A percentile compares a stretch with the other conserved stretches of the same genome.
These are phyloP conservation scores for Holtermannia corniformis DNA, from an alignment of 768 basidiomycete genomes.

Conservation along the genomic window DNA sequence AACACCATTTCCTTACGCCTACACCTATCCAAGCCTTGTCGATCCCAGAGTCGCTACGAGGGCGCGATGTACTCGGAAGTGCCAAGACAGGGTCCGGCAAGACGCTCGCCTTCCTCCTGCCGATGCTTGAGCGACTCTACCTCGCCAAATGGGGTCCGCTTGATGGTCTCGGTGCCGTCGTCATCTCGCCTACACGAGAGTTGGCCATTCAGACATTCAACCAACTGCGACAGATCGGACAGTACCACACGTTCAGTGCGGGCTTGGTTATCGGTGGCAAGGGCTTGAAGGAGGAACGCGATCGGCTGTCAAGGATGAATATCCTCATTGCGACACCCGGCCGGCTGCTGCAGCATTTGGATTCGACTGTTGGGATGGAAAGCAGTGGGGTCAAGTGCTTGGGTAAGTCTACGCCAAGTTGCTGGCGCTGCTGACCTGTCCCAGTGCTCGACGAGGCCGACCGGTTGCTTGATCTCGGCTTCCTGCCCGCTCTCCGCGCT, in stretches of 20 bases:
- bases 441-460: conserved; percentile 94
- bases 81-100: conserved; percentile 66
- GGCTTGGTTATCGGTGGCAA: conserved; percentile 95
- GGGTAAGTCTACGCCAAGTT: conserved; percentile 47
- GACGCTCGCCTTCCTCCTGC: conserved; percentile 63
- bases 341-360: conserved; percentile 90
- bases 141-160: conserved; percentile 61
- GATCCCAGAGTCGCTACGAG: conserved; percentile 54
- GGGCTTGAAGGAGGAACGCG: conserved; percentile 82
- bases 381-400: conserved; percentile 82
- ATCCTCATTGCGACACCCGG: conserved; percentile 98
- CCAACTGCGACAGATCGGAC: conserved; percentile 84
- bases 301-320: conserved; percentile 85
- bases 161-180: conserved; percentile 72
- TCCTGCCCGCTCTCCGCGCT: conserved; percentile 75
- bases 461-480: conserved; percentile 93
- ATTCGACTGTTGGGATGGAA: conserved; percentile 93
- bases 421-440: too few species aligned
- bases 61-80: conserved; percentile 59
- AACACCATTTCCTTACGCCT: conserved; percentile 74
- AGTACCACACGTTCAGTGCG: conserved; percentile 82
- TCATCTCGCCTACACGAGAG: conserved; percentile 90
- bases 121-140: conserved; percentile 57
- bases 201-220: conserved; percentile 97
- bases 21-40: conserved; percentile 66